phyloP scores from a whole-genome alignment of 495 filamentous ascomycete genomes.

The Penicillium robsamsonii region DNA sequence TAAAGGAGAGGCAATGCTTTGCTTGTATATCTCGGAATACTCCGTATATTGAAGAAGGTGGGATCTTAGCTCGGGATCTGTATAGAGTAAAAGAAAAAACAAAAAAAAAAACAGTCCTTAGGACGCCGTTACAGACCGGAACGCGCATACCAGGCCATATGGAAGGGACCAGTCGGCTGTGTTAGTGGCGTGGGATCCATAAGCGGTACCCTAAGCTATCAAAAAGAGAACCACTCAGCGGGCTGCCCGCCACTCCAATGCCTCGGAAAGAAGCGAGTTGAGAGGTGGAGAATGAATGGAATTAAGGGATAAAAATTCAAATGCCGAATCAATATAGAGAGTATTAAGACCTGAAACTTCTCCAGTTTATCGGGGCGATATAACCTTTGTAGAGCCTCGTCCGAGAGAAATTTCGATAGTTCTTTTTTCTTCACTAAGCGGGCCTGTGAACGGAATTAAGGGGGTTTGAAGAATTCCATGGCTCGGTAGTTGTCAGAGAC shows the following conservation, averaged over 20 bases:
- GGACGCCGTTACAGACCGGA: not conserved
- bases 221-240: constrained; percentile 25
- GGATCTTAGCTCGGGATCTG: too few species aligned
- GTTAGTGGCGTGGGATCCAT: constrained; percentile 19
- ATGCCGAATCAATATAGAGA: not conserved
- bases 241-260: constrained; percentile 24
- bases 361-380: not conserved
- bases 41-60: not conserved
- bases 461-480: constrained; percentile 4
- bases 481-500: constrained; percentile 7
- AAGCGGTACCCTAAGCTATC: constrained; percentile 19
- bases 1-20: not conserved
- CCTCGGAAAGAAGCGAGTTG: constrained; percentile 9
- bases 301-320: not conserved
- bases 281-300: constrained; percentile 11
- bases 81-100: constrained; percentile 7
- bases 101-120: not conserved
- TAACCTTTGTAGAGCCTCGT: constrained; percentile 16
- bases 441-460: constrained; percentile 9
- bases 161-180: constrained; percentile 10
- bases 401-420: constrained; percentile 1
- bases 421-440: constrained; percentile 11
- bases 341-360: constrained; percentile 4
- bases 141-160: constrained; percentile 16
- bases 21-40: not conserved